Evolutionary conservation across 2,329 filamentous ascomycete species (phyloP), one percentile per base, ranked within the genome.

Genomic region (Fusarium sp.): DNA sequence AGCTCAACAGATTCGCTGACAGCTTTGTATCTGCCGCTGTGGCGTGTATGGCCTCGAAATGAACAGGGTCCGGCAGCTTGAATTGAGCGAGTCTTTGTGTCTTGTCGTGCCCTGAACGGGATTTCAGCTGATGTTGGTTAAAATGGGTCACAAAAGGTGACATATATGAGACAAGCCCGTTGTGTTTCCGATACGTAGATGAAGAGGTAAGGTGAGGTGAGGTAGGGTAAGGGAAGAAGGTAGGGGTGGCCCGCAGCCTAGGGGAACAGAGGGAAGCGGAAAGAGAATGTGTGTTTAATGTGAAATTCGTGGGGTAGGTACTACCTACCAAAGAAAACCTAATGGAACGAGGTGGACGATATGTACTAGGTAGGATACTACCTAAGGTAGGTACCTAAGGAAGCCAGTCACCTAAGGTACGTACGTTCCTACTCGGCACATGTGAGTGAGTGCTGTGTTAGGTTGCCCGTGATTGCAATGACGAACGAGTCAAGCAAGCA

Each of bases 201-300:
- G 57, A 50, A 56, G 47, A 64, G 62, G 50, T 57, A 51, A 67
- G 45, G 57, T 36, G 54, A 53, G 45, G 41, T 46, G n/a, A n/a
- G n/a, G n/a, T n/a, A 44, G 23, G 41, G 57, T 38, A 41, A 49
- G 53, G 40, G 53, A 52, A 44, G 18, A 49, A 50, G 46, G 57
- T 57, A 60, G 53, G 67, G 67, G 53, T 62, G 50, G 42, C 62
- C 67, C 67, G 33, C 57, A 67, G 50, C 41, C 57, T 38, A 64
- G 41, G 57, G 42, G n/a, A 62, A 47, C 34, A 49, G 42, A 37
- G 34, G 57, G 42, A 49, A 45, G 60, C 36, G 57, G 54, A 44
- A 15, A 49, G 50, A 49, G 42, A 47, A 37, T 34, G 52, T 44
- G 42, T 50, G 55, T 51, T 38, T 34, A 34, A 56, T 23, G 57